A percentile compares a stretch with the other conserved stretches of the same genome.
phyloP scores from a whole-genome alignment of 257 asterid species.

The Cinchona pubescens region DNA sequence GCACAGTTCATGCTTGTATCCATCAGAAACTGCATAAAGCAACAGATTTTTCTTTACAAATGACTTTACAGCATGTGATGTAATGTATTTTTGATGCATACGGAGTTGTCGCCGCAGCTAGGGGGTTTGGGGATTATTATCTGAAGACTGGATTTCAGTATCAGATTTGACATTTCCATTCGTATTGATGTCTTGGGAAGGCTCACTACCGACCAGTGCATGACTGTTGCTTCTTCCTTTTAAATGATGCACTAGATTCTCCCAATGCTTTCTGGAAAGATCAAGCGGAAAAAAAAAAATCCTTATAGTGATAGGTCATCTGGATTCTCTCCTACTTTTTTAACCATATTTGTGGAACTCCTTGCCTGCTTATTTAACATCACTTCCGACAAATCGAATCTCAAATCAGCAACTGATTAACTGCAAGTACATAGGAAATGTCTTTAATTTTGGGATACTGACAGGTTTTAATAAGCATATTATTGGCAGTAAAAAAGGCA shows the following conservation, averaged over 20 bases:
- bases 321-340: too few relatives aligned
- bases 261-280: constrained; percentile 38
- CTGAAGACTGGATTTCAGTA: constrained; percentile 31
- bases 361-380: too few relatives aligned
- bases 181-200: constrained; percentile 27
- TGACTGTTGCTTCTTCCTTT: constrained; percentile 24
- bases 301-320: too few relatives aligned
- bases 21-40: too few relatives aligned
- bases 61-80: too few relatives aligned
- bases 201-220: constrained; percentile 33
- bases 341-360: too few relatives aligned
- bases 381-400: constrained; percentile 54
- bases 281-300: too few relatives aligned
- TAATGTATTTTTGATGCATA: too few relatives aligned
- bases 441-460: too few relatives aligned
- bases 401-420: constrained; percentile 7
- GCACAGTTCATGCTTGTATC: too few relatives aligned
- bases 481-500: neutral
- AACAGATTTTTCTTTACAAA: too few relatives aligned
- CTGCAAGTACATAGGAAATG: constrained; percentile 6
- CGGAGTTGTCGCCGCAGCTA: too few relatives aligned
- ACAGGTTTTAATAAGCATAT: neutral
- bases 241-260: constrained; percentile 32
- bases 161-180: constrained; percentile 39
- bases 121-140: constrained; percentile 31